Evolutionary conservation across 768 basidiomycete species (phyloP), one percentile per base, ranked within the genome.

Genomic region (Podaxis sp.): DNA sequence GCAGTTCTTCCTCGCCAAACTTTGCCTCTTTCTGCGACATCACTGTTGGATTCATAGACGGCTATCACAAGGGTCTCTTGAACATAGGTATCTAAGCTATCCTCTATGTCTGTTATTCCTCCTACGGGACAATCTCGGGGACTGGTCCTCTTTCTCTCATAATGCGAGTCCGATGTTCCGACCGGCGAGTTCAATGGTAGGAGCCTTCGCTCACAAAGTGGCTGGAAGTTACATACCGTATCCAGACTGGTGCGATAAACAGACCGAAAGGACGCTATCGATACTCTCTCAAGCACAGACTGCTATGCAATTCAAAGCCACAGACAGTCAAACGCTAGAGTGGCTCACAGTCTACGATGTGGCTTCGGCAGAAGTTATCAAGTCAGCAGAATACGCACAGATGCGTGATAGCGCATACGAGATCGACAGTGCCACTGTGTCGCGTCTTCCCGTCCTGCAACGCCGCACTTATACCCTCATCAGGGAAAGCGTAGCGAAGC

Each of bases 241-340:
- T 17, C 51, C 22, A 77, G 76, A 74, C 51, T 77, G 76, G 74
- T 76, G 75, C 67, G 72, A 75, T 55, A 72, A 72, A 36, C 74
- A 75, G 61, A 76, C 76, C 53, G 72, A 65, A 36, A 74, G 74
- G 8, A 68, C 69, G 9, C 66, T 74, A 27, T 66, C 74, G 19
- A 69, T 72, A 8, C 70, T 75, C 24, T 73, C 74, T 17, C 73
- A 75, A 1, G 67, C 76, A 65, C 43, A 46, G n/a, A 17, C 67
- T 37, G 75, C 71, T 4, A 25, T 69, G 43, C 72, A 74, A 9
- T 78, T 73, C 72, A 76, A 73, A 58, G 76, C 76, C 9, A 65
- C 65, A 24, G 73, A 74, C 58, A 63, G 56, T 22, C 53, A 63
- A 27, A 63, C 61, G 27, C 74, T 72, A 2, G 65, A 65, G 3